These are phyloP conservation scores for Otatea glauca DNA, from an alignment of 176 grass and related monocot genomes.

Conservation along the genomic window DNA sequence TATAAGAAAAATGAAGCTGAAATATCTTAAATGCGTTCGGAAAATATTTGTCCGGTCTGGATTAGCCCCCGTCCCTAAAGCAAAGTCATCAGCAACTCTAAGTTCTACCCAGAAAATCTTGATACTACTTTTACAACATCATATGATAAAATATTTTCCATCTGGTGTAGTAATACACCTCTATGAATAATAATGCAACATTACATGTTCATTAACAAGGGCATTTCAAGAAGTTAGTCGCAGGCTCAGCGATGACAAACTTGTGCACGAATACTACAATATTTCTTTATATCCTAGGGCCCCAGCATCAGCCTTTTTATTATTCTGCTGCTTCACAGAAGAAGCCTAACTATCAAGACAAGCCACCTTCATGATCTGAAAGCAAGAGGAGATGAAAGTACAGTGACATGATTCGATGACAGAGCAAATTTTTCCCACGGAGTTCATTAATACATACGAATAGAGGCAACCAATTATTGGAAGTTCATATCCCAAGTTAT, in stretches of 20 bases:
- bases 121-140: background rate
- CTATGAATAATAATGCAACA: background rate
- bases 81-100: background rate
- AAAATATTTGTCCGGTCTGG: background rate
- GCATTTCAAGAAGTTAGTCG: background rate
- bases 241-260: background rate
- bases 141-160: constrained; percentile 18
- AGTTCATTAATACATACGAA: background rate
- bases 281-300: background rate
- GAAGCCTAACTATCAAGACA: background rate
- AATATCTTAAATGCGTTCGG: background rate
- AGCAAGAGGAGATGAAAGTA: constrained; percentile 2
- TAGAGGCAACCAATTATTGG: background rate
- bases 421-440: background rate
- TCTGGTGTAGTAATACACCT: background rate
- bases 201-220: constrained; percentile 25
- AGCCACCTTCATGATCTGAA: background rate
- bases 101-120: background rate
- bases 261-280: constrained; percentile 19
- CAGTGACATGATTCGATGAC: background rate
- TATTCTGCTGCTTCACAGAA: background rate
- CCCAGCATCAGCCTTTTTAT: background rate
- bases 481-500: constrained; percentile 12
- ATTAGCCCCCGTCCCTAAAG: background rate
- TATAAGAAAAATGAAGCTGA: constrained; percentile 5